Percentiles rank a stretch among this genome's conserved stretches.
phyloP scores from a whole-genome alignment of 116 monocot genomes.

The Dioscorea cayenensis region DNA sequence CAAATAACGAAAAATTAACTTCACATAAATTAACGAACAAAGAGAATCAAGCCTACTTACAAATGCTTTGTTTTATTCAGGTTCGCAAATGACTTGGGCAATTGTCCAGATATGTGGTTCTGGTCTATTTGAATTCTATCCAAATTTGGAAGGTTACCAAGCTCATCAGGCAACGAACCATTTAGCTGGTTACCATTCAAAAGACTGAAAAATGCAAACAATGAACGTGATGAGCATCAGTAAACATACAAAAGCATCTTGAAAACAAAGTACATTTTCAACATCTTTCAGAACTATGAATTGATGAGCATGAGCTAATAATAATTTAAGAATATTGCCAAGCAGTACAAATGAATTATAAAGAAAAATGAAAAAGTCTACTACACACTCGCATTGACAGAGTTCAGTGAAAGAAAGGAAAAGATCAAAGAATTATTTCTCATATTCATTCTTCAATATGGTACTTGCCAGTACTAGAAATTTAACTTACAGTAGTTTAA shows the following conservation, averaged over 20 bases:
- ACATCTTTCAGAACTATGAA: neutral
- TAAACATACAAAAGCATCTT: neutral
- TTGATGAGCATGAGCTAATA: neutral
- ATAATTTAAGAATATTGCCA: too few species aligned
- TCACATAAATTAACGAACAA: constrained; percentile 4
- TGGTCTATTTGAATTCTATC: constrained; percentile 93
- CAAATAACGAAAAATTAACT: constrained; percentile 9
- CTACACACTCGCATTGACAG: too few species aligned
- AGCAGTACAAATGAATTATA: too few species aligned
- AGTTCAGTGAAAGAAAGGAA: neutral
- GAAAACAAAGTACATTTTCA: neutral
- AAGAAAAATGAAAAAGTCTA: too few species aligned
- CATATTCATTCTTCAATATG: neutral
- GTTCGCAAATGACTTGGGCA: constrained; percentile 82
- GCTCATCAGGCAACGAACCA: constrained; percentile 82
- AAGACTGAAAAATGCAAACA: constrained; percentile 46
- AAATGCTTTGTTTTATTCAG: constrained; percentile 84
- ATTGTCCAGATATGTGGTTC: constrained; percentile 79
- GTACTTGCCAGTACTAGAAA: neutral
- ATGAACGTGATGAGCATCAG: neutral
- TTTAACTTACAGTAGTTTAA: constrained; percentile 74
- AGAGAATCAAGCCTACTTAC: constrained; percentile 40
- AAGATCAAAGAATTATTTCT: neutral
- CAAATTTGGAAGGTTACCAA: constrained; percentile 70
- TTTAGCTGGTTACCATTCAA: constrained; percentile 83